Base-by-base conservation (phyloP, 192 early-diverging fungal species). In the Coemansia sp. region DNA sequence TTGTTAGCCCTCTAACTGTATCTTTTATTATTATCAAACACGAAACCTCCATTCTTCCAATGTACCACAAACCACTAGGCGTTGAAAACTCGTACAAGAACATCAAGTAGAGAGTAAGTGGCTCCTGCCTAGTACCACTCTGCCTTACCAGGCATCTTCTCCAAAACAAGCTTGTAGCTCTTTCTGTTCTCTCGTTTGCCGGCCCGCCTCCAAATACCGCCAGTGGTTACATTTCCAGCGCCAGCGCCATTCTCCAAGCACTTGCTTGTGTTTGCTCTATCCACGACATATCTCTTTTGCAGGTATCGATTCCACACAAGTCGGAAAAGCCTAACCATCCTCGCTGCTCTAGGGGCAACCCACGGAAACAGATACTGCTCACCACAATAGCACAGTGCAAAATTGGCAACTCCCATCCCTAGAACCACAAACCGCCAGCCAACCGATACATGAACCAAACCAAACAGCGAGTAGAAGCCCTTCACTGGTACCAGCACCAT, bases 401-500 rank as follows among this genome's bases (percentile, higher is more conserved):
- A 65, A 63, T 84, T 79, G 42, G 69, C 73, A 9, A 55, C 74
- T 7, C 55, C 77, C 73, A 84, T 73, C 22, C 74, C 77, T 6
- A 73, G 48, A 16, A 79, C 63, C 15, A 61, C 41, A 26, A 84
- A 62, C 45, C 77, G 73, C 77, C 76, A 82, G 46, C 69, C 22
- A 15, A 74, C 62, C 16, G 32, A 56, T 6, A 68, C 41, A 16
- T 69, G 52, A 8, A 71, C 63, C 26, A 82, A 5, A 3, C 66
- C 66, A 19, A 82, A 66, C 45, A 82, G 46, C 41, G 80, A 72
- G 3, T 48, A 65, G 21, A 82, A 62, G 5, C 75, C 75, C 0
- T 45, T 60, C 9, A 74, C 71, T 11, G 80, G 80, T 2, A n/a
- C 69, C 22, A 82, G 66, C 15, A 74, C 46, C 41, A 77, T 63